phyloP scores from a whole-genome alignment of 768 basidiomycete genomes.

The Collybia nuda region DNA sequence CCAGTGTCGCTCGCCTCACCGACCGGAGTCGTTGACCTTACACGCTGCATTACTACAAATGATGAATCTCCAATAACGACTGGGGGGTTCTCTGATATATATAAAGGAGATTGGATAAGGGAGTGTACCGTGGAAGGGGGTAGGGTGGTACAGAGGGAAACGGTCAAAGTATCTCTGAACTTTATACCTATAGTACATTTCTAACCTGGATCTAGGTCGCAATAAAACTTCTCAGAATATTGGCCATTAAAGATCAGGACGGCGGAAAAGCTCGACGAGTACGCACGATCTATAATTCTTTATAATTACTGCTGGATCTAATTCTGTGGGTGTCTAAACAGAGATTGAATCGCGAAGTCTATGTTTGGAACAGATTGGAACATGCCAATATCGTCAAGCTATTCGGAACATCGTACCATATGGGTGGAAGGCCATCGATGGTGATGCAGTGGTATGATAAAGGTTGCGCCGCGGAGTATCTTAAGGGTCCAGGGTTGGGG shows the following conservation, averaged over 20 bases:
- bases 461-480: conserved; percentile 44
- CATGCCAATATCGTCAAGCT: conserved; percentile 49
- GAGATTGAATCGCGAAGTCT: conserved; percentile 45
- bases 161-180: conserved; percentile 5
- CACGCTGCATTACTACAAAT: conserved; percentile 21
- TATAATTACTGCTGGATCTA: background rate
- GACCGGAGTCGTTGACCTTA: conserved; percentile 32
- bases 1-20: conserved; percentile 27
- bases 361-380: conserved; percentile 46
- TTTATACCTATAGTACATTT: background rate
- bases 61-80: conserved; percentile 35
- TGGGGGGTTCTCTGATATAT: conserved; percentile 50
- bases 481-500: conserved; percentile 24
- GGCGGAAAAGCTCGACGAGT: conserved; percentile 37
- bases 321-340: conserved; percentile 9
- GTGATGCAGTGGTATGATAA: conserved; percentile 50
- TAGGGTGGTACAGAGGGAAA: conserved; percentile 7
- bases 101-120: conserved; percentile 36
- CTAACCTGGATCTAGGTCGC: conserved; percentile 34
- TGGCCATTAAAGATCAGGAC: conserved; percentile 27
- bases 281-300: background rate
- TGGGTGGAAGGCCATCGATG: conserved; percentile 33
- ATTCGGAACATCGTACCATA: conserved; percentile 44
- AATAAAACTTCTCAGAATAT: conserved; percentile 42
- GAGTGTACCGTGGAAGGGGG: conserved; percentile 2